phyloP scores from a whole-genome alignment of 2,329 filamentous ascomycete genomes.

The Pseudocercospora fuligena region DNA sequence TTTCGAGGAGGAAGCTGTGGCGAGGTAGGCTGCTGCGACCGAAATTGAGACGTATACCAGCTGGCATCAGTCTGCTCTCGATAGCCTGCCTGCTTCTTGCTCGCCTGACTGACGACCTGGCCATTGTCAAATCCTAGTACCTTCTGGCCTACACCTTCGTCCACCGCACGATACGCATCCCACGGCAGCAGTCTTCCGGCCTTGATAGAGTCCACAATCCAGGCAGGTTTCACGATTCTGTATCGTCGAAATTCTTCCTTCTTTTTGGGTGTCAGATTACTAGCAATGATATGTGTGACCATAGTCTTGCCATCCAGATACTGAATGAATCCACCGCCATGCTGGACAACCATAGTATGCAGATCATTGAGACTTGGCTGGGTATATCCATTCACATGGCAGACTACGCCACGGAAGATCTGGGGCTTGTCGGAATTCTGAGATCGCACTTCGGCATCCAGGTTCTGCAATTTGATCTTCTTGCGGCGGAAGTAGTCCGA shows the following conservation, averaged over 20 bases:
- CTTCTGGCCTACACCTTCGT: slow-evolving; percentile 82
- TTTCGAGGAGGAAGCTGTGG: slow-evolving; percentile 10
- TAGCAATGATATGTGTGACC: slow-evolving; percentile 91
- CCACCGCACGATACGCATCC: slow-evolving; percentile 81
- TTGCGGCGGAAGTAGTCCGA: slow-evolving; percentile 91
- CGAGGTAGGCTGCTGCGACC: slow-evolving; percentile 19
- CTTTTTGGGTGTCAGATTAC: slow-evolving; percentile 89
- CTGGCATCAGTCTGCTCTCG: slow-evolving; percentile 79
- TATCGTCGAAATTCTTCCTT: slow-evolving; percentile 84
- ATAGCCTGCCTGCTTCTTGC: slow-evolving; percentile 68
- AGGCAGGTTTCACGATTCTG: slow-evolving; percentile 90
- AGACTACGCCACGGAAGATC: slow-evolving; percentile 90
- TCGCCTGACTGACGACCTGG: slow-evolving; percentile 69
- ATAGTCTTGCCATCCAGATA: slow-evolving; percentile 94
- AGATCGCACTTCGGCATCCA: slow-evolving; percentile 80
- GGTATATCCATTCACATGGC: slow-evolving; percentile 93
- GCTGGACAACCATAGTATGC: slow-evolving; percentile 82
- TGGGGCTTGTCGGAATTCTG: slow-evolving; percentile 71
- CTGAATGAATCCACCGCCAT: slow-evolving; percentile 94
- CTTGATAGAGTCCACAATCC: slow-evolving; percentile 87
- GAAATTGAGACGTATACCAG: slow-evolving; percentile 78
- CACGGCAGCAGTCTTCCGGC: slow-evolving; percentile 84
- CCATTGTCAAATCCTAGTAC: slow-evolving; percentile 68
- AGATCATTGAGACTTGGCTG: slow-evolving; percentile 90
- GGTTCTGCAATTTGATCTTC: slow-evolving; percentile 95